Percentiles rank a stretch among this genome's conserved stretches.
Conservation (phyloP, 2,329 filamentous ascomycete species). For the Alternaria sp. region DNA sequence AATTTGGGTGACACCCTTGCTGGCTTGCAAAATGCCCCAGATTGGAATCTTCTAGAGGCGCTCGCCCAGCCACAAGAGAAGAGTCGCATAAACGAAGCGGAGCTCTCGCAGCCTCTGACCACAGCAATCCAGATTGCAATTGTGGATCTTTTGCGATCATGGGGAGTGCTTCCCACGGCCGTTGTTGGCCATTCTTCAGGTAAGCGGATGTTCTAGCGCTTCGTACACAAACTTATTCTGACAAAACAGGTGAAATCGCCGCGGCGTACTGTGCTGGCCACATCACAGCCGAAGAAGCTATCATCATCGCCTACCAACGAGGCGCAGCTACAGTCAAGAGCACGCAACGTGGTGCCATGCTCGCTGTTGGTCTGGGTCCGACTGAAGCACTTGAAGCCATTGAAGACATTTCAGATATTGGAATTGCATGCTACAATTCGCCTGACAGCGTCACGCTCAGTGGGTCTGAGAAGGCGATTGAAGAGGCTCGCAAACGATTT, state of each 20-base stretch:
- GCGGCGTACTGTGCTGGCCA: constrained; percentile 33
- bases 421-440: constrained; percentile 35
- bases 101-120: constrained; percentile 32
- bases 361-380: constrained; percentile 33
- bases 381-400: constrained; percentile 5
- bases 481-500: constrained; percentile 34
- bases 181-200: constrained; percentile 33
- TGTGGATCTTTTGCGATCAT: constrained; percentile 28
- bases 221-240: too few relatives aligned
- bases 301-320: constrained; percentile 31
- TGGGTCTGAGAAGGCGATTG: constrained; percentile 19
- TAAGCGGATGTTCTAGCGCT: too few relatives aligned
- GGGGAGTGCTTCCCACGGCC: constrained; percentile 15
- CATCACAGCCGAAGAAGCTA: constrained; percentile 30
- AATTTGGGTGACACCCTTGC: background rate
- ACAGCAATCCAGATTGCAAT: constrained; percentile 38
- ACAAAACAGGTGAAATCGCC: constrained; percentile 35
- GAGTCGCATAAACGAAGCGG: constrained; percentile 4
- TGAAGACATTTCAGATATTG: constrained; percentile 7
- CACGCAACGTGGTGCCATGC: constrained; percentile 30
- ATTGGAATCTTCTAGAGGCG: background rate
- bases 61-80: background rate
- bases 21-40: background rate
- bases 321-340: constrained; percentile 22
- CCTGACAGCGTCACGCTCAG: constrained; percentile 35